Base-by-base conservation (phyloP, 164 flowering plant species). In the Dillenia turbinata region DNA sequence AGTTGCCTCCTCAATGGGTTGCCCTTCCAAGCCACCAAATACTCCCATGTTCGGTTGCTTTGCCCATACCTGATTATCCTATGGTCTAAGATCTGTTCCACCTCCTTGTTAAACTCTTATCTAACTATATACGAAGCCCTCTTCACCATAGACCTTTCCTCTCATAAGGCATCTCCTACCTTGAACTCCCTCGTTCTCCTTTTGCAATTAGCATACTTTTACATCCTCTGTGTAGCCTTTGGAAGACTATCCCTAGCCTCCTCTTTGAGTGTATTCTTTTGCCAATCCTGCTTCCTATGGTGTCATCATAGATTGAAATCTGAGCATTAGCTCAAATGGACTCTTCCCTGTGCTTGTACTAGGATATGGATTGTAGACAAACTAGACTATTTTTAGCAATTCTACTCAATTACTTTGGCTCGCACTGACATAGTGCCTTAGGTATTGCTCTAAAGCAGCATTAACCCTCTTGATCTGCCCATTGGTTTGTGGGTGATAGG, bases 301-400 rank as follows among this genome's bases (percentile, higher is more conserved):
- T 58, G 1, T 46, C n/a, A n/a, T n/a, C n/a, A n/a, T 0, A 2
- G 63, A 62, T 2, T 59, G 46, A 0, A 57, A 60, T 8, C 51
- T 55, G 8, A 5, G 57, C 0, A 19, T 65, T 13, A 65, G 43
- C 49, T 70, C 62, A 13, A 70, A 70, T 0, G 62, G 52, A 47
- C 63, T 66, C 45, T 16, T 60, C 16, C 47, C 53, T 8, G 45
- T 60, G 2, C 65, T 44, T 1, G 61, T 54, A 15, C 49, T 51
- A 8, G 10, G 16, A 4, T 63, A 52, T 12, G 58, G 16, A 15
- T 69, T 69, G 14, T 59, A 53, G 19, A 19, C 54, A 10, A 60
- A 65, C 10, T 56, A 26, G 0, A 3, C 1, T 5, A 5, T 5
- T 26, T 26, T 3, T 3, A 26, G 5, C 33, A 26, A 26, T 3